Base-by-base conservation (phyloP, 1,284 basidiomycete genomes). In the Schizopora paradoxa region DNA sequence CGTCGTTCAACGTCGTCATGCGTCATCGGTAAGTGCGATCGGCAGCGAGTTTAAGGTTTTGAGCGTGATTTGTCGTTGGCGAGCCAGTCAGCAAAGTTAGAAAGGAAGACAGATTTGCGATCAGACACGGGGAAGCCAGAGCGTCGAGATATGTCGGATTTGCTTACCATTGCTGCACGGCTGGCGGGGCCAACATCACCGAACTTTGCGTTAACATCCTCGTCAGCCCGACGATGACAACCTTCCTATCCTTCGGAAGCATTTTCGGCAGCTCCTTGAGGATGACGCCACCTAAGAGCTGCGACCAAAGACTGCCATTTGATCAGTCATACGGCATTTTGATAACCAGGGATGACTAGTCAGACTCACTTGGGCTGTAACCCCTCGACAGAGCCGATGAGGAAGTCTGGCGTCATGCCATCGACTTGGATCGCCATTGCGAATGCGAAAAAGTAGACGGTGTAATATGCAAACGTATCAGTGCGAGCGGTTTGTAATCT, bases 401-500 rank as follows among this genome's bases (percentile, higher is more conserved):
- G 65, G 54, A 80, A 86, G 58, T 96, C 89, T 0, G 93, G 86
- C 0, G 72, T 73, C 22, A 89, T 65, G 1, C 84, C 88, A 1
- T 82, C 76, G 19, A 81, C 78, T 45, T 86, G 73, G 53, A 96
- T 65, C 5, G 90, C 90, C 61, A 86, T 77, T 13, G 77, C 69
- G 62, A 81, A 87, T 27, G 85, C 67, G 46, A 95, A 64, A 65
- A 96, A 93, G 57, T 81, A 75, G 7, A 88, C 77, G 58, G 97
- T 87, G 39, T 82, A 76, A 59, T 93, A 90, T 6, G 86, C 82
- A 63, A 88, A 96, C 62, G 82, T 87, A 51, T 94, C 86, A 26
- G 94, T 96, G 64, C 93, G 93, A 68, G 79, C 91, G 18, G 77
- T 77, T 58, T 97, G 93, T 66, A 98, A 74, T 41, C 93, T 68